A percentile compares a stretch with the other conserved stretches of the same genome.
Evolutionary conservation across 305 asterid genomes (phyloP).

Genomic region (Solanum hybrid): DNA sequence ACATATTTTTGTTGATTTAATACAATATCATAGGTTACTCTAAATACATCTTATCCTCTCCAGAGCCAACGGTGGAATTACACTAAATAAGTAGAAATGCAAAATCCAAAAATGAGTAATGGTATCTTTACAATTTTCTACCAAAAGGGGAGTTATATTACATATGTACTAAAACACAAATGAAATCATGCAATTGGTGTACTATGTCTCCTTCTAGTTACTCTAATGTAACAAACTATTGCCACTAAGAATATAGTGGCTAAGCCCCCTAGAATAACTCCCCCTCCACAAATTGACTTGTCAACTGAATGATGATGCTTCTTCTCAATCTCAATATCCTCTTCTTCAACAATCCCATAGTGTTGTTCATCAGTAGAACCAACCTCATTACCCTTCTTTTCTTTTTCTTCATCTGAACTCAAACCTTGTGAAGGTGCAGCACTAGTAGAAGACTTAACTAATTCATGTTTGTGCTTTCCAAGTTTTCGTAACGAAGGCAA

Average conservation of each 20-base stretch:
- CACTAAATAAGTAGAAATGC: neutral
- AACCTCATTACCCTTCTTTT: neutral
- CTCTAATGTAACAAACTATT: constrained; percentile 45
- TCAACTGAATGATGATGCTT: constrained; percentile 23
- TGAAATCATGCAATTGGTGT: neutral
- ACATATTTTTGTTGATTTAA: neutral
- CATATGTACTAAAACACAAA: neutral
- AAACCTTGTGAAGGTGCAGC: neutral
- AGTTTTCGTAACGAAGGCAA: constrained; percentile 11
- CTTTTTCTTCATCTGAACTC: neutral
- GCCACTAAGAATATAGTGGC: constrained; percentile 46
- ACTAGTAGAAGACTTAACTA: neutral
- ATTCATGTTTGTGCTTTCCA: constrained; percentile 7
- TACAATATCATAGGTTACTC: neutral
- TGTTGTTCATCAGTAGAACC: constrained; percentile 12
- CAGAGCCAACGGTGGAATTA: neutral
- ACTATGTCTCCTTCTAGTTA: constrained; percentile 32
- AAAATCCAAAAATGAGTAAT: neutral
- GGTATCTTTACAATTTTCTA: neutral
- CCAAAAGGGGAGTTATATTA: neutral
- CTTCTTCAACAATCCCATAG: neutral
- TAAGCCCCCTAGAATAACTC: constrained; percentile 44
- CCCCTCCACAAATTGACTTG: constrained; percentile 39
- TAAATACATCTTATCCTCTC: neutral
- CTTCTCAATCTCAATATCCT: constrained; percentile 14